Conservation (phyloP, 2,329 filamentous ascomycete genomes). For the Cercospora zeina region DNA sequence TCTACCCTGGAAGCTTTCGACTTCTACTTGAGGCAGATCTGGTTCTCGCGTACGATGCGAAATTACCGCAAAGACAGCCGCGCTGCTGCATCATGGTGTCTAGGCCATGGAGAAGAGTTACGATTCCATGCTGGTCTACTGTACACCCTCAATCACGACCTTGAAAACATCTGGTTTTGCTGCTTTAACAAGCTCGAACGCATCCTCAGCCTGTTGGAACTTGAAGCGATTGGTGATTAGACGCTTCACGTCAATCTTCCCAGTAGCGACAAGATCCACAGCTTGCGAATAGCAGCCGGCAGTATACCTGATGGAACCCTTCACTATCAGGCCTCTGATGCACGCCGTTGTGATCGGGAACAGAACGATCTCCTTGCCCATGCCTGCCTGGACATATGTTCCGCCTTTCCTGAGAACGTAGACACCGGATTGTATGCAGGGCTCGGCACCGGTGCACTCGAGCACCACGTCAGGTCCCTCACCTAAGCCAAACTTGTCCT, state of each 20-base stretch:
- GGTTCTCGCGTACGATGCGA: too few species aligned
- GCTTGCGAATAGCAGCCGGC: slow-evolving; percentile 54
- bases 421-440: slow-evolving; percentile 53
- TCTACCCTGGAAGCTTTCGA: too few species aligned
- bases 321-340: slow-evolving; percentile 51
- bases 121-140: slow-evolving; percentile 17
- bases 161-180: slow-evolving; percentile 45
- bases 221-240: slow-evolving; percentile 46
- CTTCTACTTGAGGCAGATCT: too few species aligned
- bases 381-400: slow-evolving; percentile 53
- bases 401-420: slow-evolving; percentile 50
- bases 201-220: slow-evolving; percentile 52
- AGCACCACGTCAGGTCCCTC: slow-evolving; percentile 54
- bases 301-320: slow-evolving; percentile 56
- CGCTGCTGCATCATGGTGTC: too few species aligned
- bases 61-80: too few species aligned
- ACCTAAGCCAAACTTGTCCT: slow-evolving; percentile 43
- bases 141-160: slow-evolving; percentile 48
- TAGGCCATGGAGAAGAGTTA: background rate
- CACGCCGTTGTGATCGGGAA: slow-evolving; percentile 56
- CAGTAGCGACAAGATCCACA: slow-evolving; percentile 52
- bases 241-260: slow-evolving; percentile 48
- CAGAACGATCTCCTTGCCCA: slow-evolving; percentile 52
- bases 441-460: slow-evolving; percentile 52
- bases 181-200: slow-evolving; percentile 50